Evolutionary conservation across 192 early-diverging fungal genomes (phyloP), one percentile per base, ranked within the genome.

Genomic region (Jimgerdemannia lactiflua): DNA sequence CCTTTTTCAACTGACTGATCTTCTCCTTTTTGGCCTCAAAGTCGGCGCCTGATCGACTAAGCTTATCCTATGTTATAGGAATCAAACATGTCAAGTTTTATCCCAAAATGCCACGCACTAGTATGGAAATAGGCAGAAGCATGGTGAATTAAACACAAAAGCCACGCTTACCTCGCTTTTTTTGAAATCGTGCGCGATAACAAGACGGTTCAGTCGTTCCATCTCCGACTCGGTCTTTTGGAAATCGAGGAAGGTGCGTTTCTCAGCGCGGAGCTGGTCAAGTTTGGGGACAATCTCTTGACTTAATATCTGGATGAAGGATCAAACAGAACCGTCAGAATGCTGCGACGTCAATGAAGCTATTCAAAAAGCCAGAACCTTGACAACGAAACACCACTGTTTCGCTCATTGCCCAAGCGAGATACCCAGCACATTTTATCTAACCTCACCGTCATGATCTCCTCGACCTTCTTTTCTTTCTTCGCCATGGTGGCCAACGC

Each of bases 261-360:
- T 98, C 75, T 97, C 91, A 11, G 89, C 87, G 43, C 97, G 87
- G 44, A 98, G 86, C 75, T 94, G 90, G 78, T 98, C 94, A 3
- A 99, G 86, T 77, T 97, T 96, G 19, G 98, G 97, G 19, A 84
- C 89, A 77, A 99, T 98, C 74, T 98, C 97, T 73, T 94, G 93
- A 4, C 86, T 76, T 42, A 99, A 86, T 69, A 97, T 86, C 87
- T 95, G 79, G 43, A 19, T 43, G 67, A 70, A 8, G 67, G 3
- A 72, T 42, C 40, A 39, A 29, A 29, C 29, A 29, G 29, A 29
- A 29, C 29, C 29, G 29, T 29, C 29, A 29, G 29, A 29, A 29
- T 29, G 29, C 29, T 29, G 29, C 29, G 29, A 29, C 29, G 1
- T 29, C 29, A 29, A 29, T 29, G 29, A 29, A 29, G 1, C 29